Evolutionary conservation across 2,329 filamentous ascomycete genomes (phyloP).

Genomic region (Dactylellina leptospora): DNA sequence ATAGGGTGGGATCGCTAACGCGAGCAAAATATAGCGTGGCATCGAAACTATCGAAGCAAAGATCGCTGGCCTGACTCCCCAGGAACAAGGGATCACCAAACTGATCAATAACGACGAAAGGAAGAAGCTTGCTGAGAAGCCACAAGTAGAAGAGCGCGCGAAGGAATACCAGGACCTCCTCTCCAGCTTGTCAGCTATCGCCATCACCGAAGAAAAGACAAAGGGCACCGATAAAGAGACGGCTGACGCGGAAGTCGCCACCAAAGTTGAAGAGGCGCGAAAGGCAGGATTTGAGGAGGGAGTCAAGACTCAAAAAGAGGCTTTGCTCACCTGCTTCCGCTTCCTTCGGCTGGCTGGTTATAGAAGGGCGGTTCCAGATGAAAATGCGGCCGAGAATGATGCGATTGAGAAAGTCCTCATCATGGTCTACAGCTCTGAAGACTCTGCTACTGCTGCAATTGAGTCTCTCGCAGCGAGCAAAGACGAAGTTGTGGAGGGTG

Average conservation of each 20-base stretch:
- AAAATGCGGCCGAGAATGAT: constrained; percentile 76
- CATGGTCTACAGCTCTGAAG: constrained; percentile 80
- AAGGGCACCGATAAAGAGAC: constrained; percentile 66
- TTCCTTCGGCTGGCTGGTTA: constrained; percentile 82
- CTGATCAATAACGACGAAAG: constrained; percentile 57
- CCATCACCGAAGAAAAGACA: constrained; percentile 69
- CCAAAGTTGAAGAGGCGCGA: constrained; percentile 64
- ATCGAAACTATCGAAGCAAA: constrained; percentile 57
- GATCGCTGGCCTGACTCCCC: constrained; percentile 56
- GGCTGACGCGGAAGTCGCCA: constrained; percentile 66
- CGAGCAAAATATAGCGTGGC: constrained; percentile 53
- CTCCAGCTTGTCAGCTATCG: constrained; percentile 50
- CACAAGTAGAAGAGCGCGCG: constrained; percentile 54
- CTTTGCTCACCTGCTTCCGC: constrained; percentile 76
- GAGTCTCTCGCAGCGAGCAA: constrained; percentile 78
- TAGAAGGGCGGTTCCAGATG: constrained; percentile 72
- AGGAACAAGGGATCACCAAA: constrained; percentile 55
- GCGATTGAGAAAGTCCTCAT: constrained; percentile 82
- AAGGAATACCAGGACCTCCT: constrained; percentile 56
- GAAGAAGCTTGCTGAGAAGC: constrained; percentile 56
- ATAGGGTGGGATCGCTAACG: constrained; percentile 23
- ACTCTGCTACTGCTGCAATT: constrained; percentile 76
- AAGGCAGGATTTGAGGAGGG: constrained; percentile 63
- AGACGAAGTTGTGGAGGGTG: constrained; percentile 71
- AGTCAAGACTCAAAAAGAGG: constrained; percentile 65